Conservation (phyloP, 441 rosid species). For the Populus hybrid region DNA sequence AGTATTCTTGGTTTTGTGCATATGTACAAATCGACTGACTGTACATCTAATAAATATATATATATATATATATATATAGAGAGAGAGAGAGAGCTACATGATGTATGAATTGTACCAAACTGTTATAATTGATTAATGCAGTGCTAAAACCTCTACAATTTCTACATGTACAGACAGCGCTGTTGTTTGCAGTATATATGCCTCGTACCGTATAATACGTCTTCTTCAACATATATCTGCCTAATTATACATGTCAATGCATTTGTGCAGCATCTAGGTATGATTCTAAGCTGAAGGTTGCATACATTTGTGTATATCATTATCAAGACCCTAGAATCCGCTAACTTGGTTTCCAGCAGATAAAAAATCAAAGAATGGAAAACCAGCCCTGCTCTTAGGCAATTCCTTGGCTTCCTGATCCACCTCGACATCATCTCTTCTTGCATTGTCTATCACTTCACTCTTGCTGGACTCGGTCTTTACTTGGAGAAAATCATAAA, state of each 20-base stretch:
- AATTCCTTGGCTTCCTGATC: conserved; percentile 35
- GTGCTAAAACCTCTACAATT: background rate
- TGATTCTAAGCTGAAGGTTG: background rate
- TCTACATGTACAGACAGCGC: background rate
- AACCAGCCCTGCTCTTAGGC: conserved; percentile 13
- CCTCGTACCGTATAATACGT: background rate
- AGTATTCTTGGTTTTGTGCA: background rate
- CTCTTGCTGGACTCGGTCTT: conserved; percentile 53
- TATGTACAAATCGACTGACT: background rate
- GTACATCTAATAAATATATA: background rate
- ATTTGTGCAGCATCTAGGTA: background rate
- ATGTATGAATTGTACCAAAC: background rate
- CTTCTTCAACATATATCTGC: background rate
- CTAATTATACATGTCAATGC: background rate
- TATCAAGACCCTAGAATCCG: background rate
- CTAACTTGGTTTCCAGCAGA: conserved; percentile 36
- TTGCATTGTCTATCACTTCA: conserved; percentile 42
- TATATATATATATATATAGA: too few species aligned
- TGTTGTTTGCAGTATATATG: background rate
- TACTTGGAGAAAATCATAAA: conserved; percentile 68
- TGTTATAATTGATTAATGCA: background rate
- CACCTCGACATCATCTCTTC: conserved; percentile 56
- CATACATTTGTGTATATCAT: background rate
- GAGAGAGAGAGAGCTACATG: background rate
- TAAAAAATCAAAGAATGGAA: conserved; percentile 59